A percentile compares a stretch with the other conserved stretches of the same genome.
Evolutionary conservation across 768 basidiomycete genomes (phyloP).

Genomic region (Trametes maxima): DNA sequence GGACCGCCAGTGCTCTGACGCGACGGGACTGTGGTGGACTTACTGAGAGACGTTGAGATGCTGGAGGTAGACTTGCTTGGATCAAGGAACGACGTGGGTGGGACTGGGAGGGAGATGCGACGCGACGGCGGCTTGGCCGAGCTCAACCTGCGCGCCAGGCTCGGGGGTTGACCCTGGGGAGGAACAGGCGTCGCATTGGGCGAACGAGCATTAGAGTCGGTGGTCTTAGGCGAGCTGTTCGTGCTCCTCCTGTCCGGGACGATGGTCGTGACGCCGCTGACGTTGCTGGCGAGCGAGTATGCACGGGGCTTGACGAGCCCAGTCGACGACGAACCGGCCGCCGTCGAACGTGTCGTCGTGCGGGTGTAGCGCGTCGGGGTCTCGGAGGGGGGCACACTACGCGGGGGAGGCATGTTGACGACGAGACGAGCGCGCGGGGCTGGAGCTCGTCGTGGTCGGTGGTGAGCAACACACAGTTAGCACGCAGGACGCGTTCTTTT

Average conservation of each 20-base stretch:
- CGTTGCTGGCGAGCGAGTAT: conserved; percentile 45
- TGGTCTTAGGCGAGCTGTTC: conserved; percentile 20
- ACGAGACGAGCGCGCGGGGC: conserved; percentile 9
- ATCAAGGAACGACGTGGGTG: conserved; percentile 36
- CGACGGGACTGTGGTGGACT: conserved; percentile 28
- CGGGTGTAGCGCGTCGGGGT: conserved; percentile 56
- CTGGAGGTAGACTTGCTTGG: conserved; percentile 42
- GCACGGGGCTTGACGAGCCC: conserved; percentile 54
- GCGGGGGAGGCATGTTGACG: conserved; percentile 25
- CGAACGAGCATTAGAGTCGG: conserved; percentile 38
- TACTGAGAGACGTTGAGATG: conserved; percentile 20
- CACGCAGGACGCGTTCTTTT: conserved; percentile 8
- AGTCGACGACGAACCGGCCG: conserved; percentile 36
- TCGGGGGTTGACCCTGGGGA: conserved; percentile 22
- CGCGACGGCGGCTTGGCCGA: conserved; percentile 20
- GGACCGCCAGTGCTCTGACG: conserved; percentile 26
- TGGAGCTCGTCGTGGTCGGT: conserved; percentile 24
- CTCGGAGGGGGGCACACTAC: conserved; percentile 46
- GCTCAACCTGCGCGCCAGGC: conserved; percentile 13
- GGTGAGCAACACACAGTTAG: conserved; percentile 5
- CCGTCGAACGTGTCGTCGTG: conserved; percentile 46
- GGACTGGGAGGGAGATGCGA: conserved; percentile 39
- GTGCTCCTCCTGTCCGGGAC: conserved; percentile 32
- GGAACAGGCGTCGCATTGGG: conserved; percentile 57
- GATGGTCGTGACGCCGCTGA: conserved; percentile 55